Base-by-base conservation (phyloP, 352 stramenopile species). In the Pythium phragmitis region DNA sequence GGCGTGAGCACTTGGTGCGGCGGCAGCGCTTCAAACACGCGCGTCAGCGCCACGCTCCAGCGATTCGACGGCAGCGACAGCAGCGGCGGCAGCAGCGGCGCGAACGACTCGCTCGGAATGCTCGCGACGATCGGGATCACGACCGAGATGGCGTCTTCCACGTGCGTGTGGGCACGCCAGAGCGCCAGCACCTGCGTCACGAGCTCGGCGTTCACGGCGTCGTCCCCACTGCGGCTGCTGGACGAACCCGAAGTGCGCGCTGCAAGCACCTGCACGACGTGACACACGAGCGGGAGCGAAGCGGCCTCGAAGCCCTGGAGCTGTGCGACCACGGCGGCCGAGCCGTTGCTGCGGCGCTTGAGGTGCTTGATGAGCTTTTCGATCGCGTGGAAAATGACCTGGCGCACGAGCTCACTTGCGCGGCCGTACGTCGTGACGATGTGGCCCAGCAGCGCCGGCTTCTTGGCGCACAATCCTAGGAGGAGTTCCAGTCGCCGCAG, bases 341-440 rank as follows among this genome's bases (percentile, higher is more conserved):
- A 80, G 46, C 82, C 80, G 39, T 75, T 64, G 48, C 52, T 64
- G 28, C 63, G 79, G 63, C 88, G 80, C 68, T 89, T 90, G 7
- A 92, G 71, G 68, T 91, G 81, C 70, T 90, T 91, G 67, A 94
- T 94, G 33, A 94, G 77, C 66, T 94, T 94, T 63, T 94, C 85
- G 72, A 91, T 85, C 9, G 83, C 81, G 43, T 79, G 73, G 65
- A 92, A 88, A 48, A 91, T 70, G 23, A 87, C 78, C 63, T 89
- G 79, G 14, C 84, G 85, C 21, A 82, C 82, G n/a, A 76, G 41
- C 51, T 89, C 82, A 16, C 69, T 76, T 65, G 85, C 73, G 28
- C 75, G 73, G 36, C 73, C 79, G 53, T 94, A 94, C 21, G 81
- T 74, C 13, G 72, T 55, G 28, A 94, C 75, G 23, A 94, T 59